Conservation (phyloP, 2,329 filamentous ascomycete species). For the Aspergillus unguis region DNA sequence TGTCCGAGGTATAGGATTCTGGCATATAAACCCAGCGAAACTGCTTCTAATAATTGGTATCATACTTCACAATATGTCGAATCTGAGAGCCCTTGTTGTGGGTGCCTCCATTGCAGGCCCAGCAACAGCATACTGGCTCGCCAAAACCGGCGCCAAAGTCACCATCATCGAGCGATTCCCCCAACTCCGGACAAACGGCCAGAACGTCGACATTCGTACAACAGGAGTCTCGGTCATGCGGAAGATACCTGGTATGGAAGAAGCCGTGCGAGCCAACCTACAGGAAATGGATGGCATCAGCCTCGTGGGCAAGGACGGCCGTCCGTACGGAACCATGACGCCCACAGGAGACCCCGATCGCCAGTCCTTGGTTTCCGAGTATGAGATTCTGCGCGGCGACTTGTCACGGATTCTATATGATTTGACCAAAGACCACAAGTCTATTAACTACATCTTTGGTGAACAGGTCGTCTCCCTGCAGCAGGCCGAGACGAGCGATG, state of each 20-base stretch:
- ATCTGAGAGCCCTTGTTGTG: background rate
- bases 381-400: background rate
- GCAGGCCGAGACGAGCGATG: background rate
- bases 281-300: background rate
- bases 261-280: background rate
- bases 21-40: no score
- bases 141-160: background rate
- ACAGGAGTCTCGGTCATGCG: background rate
- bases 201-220: background rate
- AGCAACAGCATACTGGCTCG: conserved; percentile 2
- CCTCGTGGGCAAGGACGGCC: background rate
- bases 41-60: no score
- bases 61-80: no score
- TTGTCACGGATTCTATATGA: background rate
- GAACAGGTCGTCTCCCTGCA: conserved; percentile 3
- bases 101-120: background rate
- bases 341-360: background rate
- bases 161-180: conserved; percentile 4
- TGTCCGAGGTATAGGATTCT: no score
- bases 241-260: background rate
- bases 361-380: background rate
- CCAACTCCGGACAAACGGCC: background rate
- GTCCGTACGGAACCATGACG: background rate
- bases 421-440: background rate
- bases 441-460: conserved; percentile 1